Evolutionary conservation across 2,329 filamentous ascomycete species (phyloP), one percentile per base, ranked within the genome.

Genomic region (Thielaviopsis populi): DNA sequence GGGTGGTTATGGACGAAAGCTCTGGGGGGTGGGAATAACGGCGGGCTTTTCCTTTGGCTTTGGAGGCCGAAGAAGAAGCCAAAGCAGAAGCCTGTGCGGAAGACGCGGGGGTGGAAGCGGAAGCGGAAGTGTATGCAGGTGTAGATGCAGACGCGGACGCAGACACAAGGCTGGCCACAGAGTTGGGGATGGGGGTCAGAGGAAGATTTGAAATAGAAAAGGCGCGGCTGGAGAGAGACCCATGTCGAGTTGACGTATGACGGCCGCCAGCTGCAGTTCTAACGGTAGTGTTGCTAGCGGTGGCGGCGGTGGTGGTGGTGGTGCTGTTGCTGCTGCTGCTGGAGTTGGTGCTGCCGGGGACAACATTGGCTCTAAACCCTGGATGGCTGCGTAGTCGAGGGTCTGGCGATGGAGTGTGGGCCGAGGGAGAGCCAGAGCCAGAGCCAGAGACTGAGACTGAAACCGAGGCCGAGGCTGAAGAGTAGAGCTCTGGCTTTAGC

Each of bases 1-100:
- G 40, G n/a, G 33, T 56, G 13, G 40, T 33, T 22, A 58, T 40
- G n/a, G n/a, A n/a, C 17, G 17, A 30, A 33, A 56, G 27, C 17
- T 56, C 53, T 27, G 33, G 61, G 5, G 61, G 50, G 50, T 63
- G 61, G 24, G 61, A 58, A 37, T 63, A 63, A 24, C 50, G 61
- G 56, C 50, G 61, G 22, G 46, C 61, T 27, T 61, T 61, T 22
- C 43, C 41, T 19, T 27, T 33, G 41, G 59, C 33, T 19, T 7
- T 56, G 10, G 53, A 19, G 7, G 59, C 11, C 17, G 54, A 56
- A 22, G 50, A 22, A 56, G 50, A 27, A 5, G 30, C 50, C 15
- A 27, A 19, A 5, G 46, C 46, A 22, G 46, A 19, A 13, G 24
- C 46, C 7, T 15, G 19, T 19, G 46, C 46, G 11, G 54, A 19